A percentile compares a stretch with the other conserved stretches of the same genome.
These are phyloP conservation scores for Salvia splendens DNA, from an alignment of 257 asterid species.

Conservation along the genomic window DNA sequence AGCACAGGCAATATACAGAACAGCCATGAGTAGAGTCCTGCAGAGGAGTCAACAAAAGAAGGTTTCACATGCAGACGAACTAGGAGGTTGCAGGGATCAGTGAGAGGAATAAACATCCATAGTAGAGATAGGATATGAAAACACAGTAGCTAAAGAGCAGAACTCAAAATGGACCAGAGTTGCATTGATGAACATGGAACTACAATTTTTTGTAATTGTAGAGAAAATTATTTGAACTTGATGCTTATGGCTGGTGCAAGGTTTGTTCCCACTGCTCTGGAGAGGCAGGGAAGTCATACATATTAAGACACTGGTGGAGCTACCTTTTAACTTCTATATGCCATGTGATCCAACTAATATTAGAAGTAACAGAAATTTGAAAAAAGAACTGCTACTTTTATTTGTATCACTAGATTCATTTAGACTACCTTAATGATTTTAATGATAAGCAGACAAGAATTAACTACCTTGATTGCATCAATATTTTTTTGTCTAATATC, in stretches of 20 bases:
- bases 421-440: slow-evolving; percentile 22
- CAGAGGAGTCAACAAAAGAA: slow-evolving; percentile 1
- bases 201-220: background rate
- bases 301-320: slow-evolving; percentile 11
- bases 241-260: slow-evolving; percentile 14
- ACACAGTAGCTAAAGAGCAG: slow-evolving; percentile 4
- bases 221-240: slow-evolving; percentile 19
- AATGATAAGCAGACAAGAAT: slow-evolving; percentile 27
- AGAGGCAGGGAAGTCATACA: slow-evolving; percentile 5
- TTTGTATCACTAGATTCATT: slow-evolving; percentile 12
- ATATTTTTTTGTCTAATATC: slow-evolving; percentile 93
- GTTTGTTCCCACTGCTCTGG: slow-evolving; percentile 3
- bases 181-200: slow-evolving; percentile 19
- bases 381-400: background rate
- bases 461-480: slow-evolving; percentile 90
- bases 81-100: slow-evolving; percentile 7
- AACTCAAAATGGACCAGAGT: slow-evolving; percentile 7
- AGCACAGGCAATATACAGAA: background rate
- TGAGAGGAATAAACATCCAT: slow-evolving; percentile 15
- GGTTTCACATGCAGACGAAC: background rate
- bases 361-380: slow-evolving; percentile 4
- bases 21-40: background rate
- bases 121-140: background rate
- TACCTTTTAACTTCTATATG: background rate
- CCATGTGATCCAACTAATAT: background rate